phyloP scores from a whole-genome alignment of 164 flowering plant species.

The Tetracentron sinense region DNA sequence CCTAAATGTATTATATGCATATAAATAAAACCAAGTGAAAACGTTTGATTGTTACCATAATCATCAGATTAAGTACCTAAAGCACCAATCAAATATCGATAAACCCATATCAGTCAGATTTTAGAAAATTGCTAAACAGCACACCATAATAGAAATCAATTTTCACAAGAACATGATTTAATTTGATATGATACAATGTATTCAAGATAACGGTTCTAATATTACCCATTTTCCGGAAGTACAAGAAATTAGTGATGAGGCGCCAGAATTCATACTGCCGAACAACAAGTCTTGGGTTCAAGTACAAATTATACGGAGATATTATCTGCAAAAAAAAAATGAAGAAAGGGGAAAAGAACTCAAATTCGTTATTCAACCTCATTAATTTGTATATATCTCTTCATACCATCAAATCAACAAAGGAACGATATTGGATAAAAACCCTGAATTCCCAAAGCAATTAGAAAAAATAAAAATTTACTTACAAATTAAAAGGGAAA shows the following conservation, averaged over 20 bases:
- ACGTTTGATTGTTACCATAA: no score
- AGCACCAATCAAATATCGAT: no score
- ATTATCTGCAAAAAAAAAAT: conserved; percentile 63
- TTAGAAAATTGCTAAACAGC: neutral
- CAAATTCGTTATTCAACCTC: neutral
- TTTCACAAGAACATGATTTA: neutral
- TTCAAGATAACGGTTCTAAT: neutral
- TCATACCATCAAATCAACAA: no score
- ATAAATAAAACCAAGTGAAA: no score
- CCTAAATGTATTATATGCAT: no score
- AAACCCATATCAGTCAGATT: neutral
- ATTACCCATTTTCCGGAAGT: conserved; percentile 95
- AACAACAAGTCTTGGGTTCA: conserved; percentile 79
- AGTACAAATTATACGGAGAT: conserved; percentile 74
- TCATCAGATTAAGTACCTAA: no score
- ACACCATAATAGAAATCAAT: neutral
- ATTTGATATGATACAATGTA: no score
- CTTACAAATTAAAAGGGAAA: no score
- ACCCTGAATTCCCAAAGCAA: no score
- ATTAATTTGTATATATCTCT: neutral
- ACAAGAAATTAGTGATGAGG: conserved; percentile 88
- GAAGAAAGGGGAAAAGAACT: neutral
- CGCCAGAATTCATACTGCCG: conserved; percentile 94
- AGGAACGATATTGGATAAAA: no score
- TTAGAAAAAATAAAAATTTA: no score